Evolutionary conservation across 2,329 filamentous ascomycete genomes (phyloP), one percentile per base, ranked within the genome.

Genomic region (Claviceps sp.): DNA sequence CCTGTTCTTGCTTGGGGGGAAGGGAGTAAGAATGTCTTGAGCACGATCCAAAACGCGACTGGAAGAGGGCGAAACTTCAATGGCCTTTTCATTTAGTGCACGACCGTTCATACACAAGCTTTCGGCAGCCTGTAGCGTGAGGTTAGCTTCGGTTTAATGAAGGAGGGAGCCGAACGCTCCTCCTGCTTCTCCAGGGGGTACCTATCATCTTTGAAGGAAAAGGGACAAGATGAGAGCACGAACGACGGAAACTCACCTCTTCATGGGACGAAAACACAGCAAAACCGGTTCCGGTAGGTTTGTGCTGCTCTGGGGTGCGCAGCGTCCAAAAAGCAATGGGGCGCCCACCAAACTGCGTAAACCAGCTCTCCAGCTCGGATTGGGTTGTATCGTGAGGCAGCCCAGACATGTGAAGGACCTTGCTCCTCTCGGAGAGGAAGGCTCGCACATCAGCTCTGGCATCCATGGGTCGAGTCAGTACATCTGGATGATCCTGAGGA

Each of bases 291-390:
- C 93, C 93, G 9, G 93, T 98, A n/a, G 93, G 93, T 76, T 98
- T 98, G 72, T 97, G 93, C 72, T 97, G 93, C 70, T 98, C 93
- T 3, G 93, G 93, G 14, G 93, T 98, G 56, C 91, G 86, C 49
- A 98, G 78, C 18, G 93, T 98, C 93, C 93, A 98, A 72, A 98
- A 98, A 20, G 93, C 93, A 71, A 98, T 98, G 34, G 93, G 93
- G 44, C 93, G 86, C 48, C 93, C 93, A 57, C 93, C 93, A 65
- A 95, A 98, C 70, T 98, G 93, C 34, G 93, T 98, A 67, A 97
- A 98, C 93, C 93, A 98, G 72, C 90, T 96, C 73, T 98, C 93
- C 24, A 98, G 79, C 72, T 98, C 93, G 3, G 91, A 97, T 72
- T 98, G 93, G 1, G 93, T 98, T 38, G 93, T 98, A 63, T 98